Evolutionary conservation across 2,329 filamentous ascomycete species (phyloP), one percentile per base, ranked within the genome.

Genomic region (Neofusicoccum kwambonambiense): DNA sequence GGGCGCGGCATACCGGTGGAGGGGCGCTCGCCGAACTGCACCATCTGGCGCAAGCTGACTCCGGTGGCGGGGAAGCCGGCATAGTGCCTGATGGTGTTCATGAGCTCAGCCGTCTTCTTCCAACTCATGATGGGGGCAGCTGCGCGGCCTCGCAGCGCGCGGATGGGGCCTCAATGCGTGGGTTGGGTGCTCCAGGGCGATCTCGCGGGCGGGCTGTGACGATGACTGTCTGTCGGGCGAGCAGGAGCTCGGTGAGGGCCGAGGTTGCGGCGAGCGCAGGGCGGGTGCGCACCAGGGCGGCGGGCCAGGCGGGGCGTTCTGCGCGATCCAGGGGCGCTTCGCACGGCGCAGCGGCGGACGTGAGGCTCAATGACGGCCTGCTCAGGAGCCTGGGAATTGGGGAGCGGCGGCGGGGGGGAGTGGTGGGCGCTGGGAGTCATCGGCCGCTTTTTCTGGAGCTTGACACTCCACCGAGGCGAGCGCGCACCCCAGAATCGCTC

Each of bases 61-160:
- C 95, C 95, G 13, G 95, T 99, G 67, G 95, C 95, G 69, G 95
- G 95, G 80, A 98, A 99, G 80, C 89, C 92, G 78, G 93, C 92
- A 86, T 97, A 97, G 82, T 97, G 93, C 80, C 90, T 89, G 89
- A 97, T 97, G 83, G 91, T 97, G 73, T 95, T 90, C 92, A 97
- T 95, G 88, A 98, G 81, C 82, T 87, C 86, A 79, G 93, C 90
- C 68, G 91, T 90, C 77, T 89, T 90, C 83, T 90, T 97, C 94
- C 94, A 98, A 84, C 91, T 91, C 93, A 97, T 97, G 78, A 74
- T 83, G 81, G 52, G 69, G 69, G 73, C 67, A 49, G 70, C 65
- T 67, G 68, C 56, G 73, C 76, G 75, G 76, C 76, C 65, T 54
- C 51, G 50, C 49, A 56, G 65, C 62, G 62, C 44, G 47, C 50